Conservation (phyloP, 2,329 filamentous ascomycete genomes). For the Cercospora zeae-maydis region DNA sequence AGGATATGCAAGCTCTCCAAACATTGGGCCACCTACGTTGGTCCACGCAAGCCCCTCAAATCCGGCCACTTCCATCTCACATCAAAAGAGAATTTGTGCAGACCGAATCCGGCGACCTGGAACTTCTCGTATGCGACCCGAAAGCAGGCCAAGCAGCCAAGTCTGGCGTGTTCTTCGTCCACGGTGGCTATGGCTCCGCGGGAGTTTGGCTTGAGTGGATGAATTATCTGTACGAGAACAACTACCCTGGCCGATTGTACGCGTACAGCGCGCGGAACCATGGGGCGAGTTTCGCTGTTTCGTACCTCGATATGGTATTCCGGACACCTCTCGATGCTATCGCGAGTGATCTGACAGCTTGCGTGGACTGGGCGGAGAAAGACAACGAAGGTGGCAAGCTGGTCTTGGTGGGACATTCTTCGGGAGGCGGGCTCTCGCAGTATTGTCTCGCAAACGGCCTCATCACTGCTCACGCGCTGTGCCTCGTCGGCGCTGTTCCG, state of each 20-base stretch:
- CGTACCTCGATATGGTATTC: conserved; percentile 50
- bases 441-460: conserved; percentile 43
- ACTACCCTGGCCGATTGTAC: conserved; percentile 48
- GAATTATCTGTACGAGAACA: conserved; percentile 43
- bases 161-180: conserved; percentile 47
- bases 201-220: conserved; percentile 54
- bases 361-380: conserved; percentile 36
- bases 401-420: conserved; percentile 51
- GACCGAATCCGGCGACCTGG: conserved; percentile 48
- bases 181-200: conserved; percentile 55
- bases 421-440: conserved; percentile 52
- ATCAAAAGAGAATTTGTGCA: conserved; percentile 11
- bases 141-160: conserved; percentile 33
- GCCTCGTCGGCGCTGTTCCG: conserved; percentile 15
- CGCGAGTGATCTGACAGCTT: conserved; percentile 46
- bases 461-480: neutral
- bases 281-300: conserved; percentile 52
- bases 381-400: conserved; percentile 24
- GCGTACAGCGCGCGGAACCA: conserved; percentile 54
- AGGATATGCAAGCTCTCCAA: conserved; percentile 8
- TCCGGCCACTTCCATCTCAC: conserved; percentile 11
- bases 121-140: conserved; percentile 46
- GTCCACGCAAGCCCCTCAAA: conserved; percentile 9
- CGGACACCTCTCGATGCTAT: conserved; percentile 44
- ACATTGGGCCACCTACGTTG: conserved; percentile 11